phyloP scores from a whole-genome alignment of 495 filamentous ascomycete genomes.

The Astrothelium subdiscretum region DNA sequence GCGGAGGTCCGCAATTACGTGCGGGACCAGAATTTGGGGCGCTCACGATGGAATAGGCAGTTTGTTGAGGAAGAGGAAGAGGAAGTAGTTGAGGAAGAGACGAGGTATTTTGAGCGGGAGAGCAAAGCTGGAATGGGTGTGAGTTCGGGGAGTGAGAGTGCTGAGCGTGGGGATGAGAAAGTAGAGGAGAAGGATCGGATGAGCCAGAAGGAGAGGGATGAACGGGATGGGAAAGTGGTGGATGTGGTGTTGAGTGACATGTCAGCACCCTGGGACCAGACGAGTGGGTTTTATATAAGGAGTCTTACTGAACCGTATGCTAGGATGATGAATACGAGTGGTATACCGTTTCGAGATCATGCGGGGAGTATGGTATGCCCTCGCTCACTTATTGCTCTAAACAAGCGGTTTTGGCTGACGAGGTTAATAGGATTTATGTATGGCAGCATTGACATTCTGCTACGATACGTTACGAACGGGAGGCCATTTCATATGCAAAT shows the following conservation, averaged over 20 bases:
- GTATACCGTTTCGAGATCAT: slow-evolving; percentile 75
- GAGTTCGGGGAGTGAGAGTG: slow-evolving; percentile 4
- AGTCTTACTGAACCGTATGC: slow-evolving; percentile 83
- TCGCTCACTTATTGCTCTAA: not conserved
- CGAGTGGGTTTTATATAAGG: slow-evolving; percentile 63
- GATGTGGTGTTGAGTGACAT: slow-evolving; percentile 98
- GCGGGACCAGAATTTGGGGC: slow-evolving; percentile 48
- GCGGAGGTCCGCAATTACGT: slow-evolving; percentile 64
- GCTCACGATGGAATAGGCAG: slow-evolving; percentile 25
- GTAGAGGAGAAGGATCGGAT: slow-evolving; percentile 8
- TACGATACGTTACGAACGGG: slow-evolving; percentile 69
- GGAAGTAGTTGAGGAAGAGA: slow-evolving; percentile 24
- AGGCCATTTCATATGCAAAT: slow-evolving; percentile 93
- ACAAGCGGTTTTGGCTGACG: not conserved
- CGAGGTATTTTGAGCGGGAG: slow-evolving; percentile 28
- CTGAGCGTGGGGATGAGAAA: slow-evolving; percentile 10
- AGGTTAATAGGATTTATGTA: slow-evolving; percentile 66
- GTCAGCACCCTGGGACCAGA: slow-evolving; percentile 87
- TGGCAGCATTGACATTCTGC: slow-evolving; percentile 69
- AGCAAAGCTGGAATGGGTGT: slow-evolving; percentile 18
- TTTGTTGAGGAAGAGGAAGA: not conserved
- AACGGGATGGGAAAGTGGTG: slow-evolving; percentile 45
- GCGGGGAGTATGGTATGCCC: slow-evolving; percentile 81
- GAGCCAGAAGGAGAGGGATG: slow-evolving; percentile 22
- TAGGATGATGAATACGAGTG: slow-evolving; percentile 99